A percentile compares a stretch with the other conserved stretches of the same genome.
These are phyloP conservation scores for Trichoderma endophyticum DNA, from an alignment of 2,329 filamentous ascomycete genomes.

Conservation along the genomic window DNA sequence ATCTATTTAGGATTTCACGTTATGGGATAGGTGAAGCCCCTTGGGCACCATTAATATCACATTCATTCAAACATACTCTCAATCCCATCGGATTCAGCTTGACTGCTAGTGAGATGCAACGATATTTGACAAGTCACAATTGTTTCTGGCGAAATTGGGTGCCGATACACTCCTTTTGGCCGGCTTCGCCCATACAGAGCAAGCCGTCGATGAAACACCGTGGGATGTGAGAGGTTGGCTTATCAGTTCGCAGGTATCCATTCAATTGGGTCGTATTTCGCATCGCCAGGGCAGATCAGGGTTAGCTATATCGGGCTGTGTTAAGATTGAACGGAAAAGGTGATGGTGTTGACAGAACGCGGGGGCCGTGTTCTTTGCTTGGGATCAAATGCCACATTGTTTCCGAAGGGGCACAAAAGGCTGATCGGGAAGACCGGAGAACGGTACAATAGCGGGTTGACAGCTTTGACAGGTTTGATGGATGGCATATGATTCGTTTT, in stretches of 20 bases:
- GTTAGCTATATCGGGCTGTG: neutral
- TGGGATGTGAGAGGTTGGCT: neutral
- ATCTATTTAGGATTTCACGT: neutral
- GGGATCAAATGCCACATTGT: too few relatives aligned
- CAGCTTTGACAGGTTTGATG: too few relatives aligned
- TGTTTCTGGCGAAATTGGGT: accelerated
- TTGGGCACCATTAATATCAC: neutral
- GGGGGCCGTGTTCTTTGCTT: neutral
- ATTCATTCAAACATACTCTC: neutral
- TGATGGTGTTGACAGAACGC: neutral
- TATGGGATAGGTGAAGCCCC: neutral
- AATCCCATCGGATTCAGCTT: neutral
- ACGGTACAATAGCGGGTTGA: too few relatives aligned
- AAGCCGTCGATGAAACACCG: neutral
- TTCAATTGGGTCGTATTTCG: neutral
- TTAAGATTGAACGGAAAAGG: neutral
- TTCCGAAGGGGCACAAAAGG: too few relatives aligned
- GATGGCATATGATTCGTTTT: too few relatives aligned
- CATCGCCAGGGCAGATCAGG: neutral
- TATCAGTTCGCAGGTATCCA: neutral
- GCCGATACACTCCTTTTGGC: neutral
- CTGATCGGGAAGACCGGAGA: too few relatives aligned
- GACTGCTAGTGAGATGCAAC: neutral
- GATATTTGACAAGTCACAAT: neutral
- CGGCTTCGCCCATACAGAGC: neutral